These are phyloP conservation scores for Candida pseudoglaebosa DNA, from an alignment of 805 yeast species.

Conservation along the genomic window DNA sequence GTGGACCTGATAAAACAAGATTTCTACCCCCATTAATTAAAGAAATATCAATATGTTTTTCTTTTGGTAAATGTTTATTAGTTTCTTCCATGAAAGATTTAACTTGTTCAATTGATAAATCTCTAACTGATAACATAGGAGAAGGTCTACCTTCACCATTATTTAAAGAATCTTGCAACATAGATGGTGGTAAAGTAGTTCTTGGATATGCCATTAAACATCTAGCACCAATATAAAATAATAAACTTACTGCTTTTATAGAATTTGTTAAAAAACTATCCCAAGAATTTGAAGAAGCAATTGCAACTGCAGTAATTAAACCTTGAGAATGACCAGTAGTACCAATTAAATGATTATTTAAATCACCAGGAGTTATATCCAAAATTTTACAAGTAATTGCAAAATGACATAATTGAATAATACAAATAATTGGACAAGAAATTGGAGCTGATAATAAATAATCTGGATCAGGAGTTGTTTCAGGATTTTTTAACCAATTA, in stretches of 20 bases:
- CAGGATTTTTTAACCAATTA: conserved; percentile 82
- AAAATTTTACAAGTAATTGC: conserved; percentile 81
- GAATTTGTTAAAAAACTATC: conserved; percentile 70
- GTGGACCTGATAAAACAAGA: conserved; percentile 95
- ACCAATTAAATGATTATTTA: conserved; percentile 64
- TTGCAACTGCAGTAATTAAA: conserved; percentile 87
- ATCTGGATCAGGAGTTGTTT: conserved; percentile 83
- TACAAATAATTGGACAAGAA: conserved; percentile 95
- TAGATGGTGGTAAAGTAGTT: conserved; percentile 90
- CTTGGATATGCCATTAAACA: conserved; percentile 87
- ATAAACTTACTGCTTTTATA: conserved; percentile 72
- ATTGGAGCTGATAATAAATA: conserved; percentile 89
- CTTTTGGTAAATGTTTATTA: conserved; percentile 87
- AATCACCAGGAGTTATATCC: conserved; percentile 86
- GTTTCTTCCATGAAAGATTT: conserved; percentile 78
- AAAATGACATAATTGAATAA: conserved; percentile 91
- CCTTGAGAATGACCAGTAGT: conserved; percentile 91
- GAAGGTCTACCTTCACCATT: conserved; percentile 95
- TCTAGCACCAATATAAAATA: conserved; percentile 92
- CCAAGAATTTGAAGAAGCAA: conserved; percentile 82
- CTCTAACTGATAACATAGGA: conserved; percentile 95
- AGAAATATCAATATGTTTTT: conserved; percentile 86
- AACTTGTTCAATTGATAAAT: conserved; percentile 76
- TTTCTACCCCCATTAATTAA: conserved; percentile 94
- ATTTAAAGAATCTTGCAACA: conserved; percentile 86